Base-by-base conservation (phyloP, 306 rosid species). In the Cucumis hystrix region DNA sequence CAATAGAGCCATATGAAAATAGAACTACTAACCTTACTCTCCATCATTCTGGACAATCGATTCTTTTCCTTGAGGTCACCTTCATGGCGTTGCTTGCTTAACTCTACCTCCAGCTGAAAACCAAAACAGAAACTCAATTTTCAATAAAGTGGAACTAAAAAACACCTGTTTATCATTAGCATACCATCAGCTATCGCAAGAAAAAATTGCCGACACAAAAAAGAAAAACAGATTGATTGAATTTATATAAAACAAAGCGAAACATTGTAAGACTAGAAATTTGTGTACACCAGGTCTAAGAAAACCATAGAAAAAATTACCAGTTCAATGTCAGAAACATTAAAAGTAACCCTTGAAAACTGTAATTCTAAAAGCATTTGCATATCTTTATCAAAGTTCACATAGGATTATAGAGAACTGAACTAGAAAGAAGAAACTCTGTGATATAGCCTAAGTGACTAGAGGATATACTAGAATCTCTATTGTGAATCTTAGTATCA, bases 21-120 rank as follows among this genome's bases (percentile, higher is more conserved):
- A 51, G 45, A 40, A n/a, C 55, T 37, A 88, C 91, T 66, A 28
- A 92, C 99, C 91, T 90, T 90, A 51, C 85, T 83, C 64, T 81
- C 85, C 59, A 83, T 60, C 93, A 96, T 92, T 51, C 96, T 88
- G 12, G 55, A 33, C 75, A 96, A 88, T 77, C 98, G 86, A 84
- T 85, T 87, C 84, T 96, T 96, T 87, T 96, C 99, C 85, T 83
- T 82, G 39, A 96, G 83, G 76, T 96, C 99, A 57, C 92, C 97
- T 64, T 91, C 96, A 84, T 96, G 99, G 39, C 94, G 86, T 78
- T 91, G 88, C 69, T 81, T 83, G 90, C 99, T 96, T 59, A 81
- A 59, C 82, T 89, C 97, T 83, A 87, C 81, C 88, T 96, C 99
- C 82, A 65, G 87, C 99, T 96, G 92, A 79, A 87, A 87, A 78